Conservation (phyloP, 192 early-diverging fungal genomes). For the Podila epicladia region DNA sequence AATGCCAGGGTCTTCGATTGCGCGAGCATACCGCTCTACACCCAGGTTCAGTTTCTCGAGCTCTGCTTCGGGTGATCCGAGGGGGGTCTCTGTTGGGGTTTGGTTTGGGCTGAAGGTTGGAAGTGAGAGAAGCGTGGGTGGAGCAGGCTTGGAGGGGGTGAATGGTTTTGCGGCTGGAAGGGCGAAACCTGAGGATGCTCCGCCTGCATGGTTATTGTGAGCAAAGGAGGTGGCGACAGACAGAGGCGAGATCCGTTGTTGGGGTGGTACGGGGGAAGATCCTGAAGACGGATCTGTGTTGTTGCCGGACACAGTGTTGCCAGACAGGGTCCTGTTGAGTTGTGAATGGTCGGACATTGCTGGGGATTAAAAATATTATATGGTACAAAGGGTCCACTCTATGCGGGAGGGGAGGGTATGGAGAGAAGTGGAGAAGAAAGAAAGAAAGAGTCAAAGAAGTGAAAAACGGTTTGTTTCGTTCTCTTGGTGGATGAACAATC, state of each 20-base stretch:
- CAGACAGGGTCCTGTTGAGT: not conserved
- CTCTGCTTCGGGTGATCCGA: slow-evolving; percentile 20
- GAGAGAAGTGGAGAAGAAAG: not conserved
- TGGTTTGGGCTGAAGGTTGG: slow-evolving; percentile 11
- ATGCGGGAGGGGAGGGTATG: not conserved
- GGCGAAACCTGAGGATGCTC: slow-evolving; percentile 40
- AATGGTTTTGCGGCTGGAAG: slow-evolving; percentile 20
- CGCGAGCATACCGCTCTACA: slow-evolving; percentile 36
- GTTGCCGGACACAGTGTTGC: not conserved
- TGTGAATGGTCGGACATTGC: not conserved
- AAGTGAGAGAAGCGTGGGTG: slow-evolving; percentile 7
- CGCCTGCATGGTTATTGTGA: slow-evolving; percentile 9
- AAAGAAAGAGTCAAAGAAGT: not conserved
- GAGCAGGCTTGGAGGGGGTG: slow-evolving; percentile 1
- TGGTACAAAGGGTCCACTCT: too few species aligned
- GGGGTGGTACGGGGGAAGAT: not conserved
- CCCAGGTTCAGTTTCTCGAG: slow-evolving; percentile 34
- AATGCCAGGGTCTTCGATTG: slow-evolving; percentile 20
- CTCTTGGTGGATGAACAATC: too few species aligned
- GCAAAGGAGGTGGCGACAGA: slow-evolving; percentile 1
- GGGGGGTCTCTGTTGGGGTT: slow-evolving; percentile 15
- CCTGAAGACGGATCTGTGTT: not conserved
- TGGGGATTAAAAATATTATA: not conserved
- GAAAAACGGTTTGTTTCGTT: too few species aligned
- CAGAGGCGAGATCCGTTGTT: not conserved